Percentiles rank a stretch among this genome's conserved stretches.
Conservation (phyloP, 2,329 filamentous ascomycete genomes). For the Sclerotinia borealis region DNA sequence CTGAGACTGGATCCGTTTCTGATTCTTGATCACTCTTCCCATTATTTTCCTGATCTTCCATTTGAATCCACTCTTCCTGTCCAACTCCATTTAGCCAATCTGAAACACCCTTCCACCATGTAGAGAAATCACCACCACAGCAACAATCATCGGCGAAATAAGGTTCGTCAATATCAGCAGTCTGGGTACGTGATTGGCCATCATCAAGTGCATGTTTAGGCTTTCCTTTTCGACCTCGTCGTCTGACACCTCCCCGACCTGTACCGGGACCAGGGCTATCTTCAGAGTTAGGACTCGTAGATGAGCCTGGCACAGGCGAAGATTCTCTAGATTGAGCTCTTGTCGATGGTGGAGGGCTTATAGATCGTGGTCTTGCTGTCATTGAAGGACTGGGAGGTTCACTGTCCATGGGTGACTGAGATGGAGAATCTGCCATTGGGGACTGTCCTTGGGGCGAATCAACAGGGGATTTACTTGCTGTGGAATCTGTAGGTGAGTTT, state of each 20-base stretch:
- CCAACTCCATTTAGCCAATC: neutral
- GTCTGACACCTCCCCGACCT: neutral
- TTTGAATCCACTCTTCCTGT: conserved; percentile 5
- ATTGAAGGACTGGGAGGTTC: neutral
- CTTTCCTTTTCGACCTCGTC: neutral
- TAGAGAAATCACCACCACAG: neutral
- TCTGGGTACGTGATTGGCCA: neutral
- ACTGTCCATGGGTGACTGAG: neutral
- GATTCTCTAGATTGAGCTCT: neutral
- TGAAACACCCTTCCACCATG: neutral
- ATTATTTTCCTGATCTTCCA: neutral
- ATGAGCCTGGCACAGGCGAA: neutral
- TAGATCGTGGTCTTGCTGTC: neutral
- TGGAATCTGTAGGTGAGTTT: neutral
- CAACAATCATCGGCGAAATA: neutral
- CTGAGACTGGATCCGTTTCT: neutral
- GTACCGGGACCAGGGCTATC: neutral
- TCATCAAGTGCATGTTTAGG: neutral
- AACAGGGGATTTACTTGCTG: neutral
- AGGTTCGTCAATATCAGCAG: neutral
- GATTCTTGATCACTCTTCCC: neutral
- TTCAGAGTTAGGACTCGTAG: neutral
- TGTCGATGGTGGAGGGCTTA: neutral
- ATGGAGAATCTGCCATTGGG: neutral
- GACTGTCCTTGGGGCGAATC: neutral